Conservation (phyloP, 1,284 basidiomycete genomes). For the Cerrena zonata region DNA sequence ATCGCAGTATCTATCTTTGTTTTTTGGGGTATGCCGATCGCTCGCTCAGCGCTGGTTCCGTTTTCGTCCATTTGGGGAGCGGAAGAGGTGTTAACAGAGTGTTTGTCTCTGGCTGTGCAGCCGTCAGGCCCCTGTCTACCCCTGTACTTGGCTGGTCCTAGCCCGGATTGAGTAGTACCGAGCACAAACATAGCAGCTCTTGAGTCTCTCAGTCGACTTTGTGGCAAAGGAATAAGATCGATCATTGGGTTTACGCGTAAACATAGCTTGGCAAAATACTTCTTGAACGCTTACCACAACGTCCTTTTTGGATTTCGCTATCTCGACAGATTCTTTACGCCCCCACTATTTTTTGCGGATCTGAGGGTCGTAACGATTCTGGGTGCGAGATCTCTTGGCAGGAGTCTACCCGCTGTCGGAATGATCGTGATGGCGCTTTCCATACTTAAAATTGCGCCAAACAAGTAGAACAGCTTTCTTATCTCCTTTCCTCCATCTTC, state of each 20-base stretch:
- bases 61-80: too few relatives aligned
- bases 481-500: background rate
- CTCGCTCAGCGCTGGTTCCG: too few relatives aligned
- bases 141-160: too few relatives aligned
- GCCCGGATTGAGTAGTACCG: too few relatives aligned
- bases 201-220: too few relatives aligned
- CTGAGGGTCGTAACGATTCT: background rate
- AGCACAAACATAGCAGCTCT: too few relatives aligned
- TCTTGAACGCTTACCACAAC: background rate
- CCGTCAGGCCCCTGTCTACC: too few relatives aligned
- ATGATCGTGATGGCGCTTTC: background rate
- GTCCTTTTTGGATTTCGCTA: background rate
- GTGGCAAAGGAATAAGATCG: background rate
- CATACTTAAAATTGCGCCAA: background rate
- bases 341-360: background rate
- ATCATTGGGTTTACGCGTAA: background rate
- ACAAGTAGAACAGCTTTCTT: background rate
- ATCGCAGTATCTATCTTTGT: too few relatives aligned
- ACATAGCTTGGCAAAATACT: background rate
- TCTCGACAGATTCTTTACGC: background rate
- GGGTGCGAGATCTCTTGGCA: background rate
- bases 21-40: too few relatives aligned
- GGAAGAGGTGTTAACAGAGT: too few relatives aligned
- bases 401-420: background rate
- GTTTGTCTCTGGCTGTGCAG: too few relatives aligned